Conservation (phyloP, 805 yeast genomes). For the Suhomyces faveliae region DNA sequence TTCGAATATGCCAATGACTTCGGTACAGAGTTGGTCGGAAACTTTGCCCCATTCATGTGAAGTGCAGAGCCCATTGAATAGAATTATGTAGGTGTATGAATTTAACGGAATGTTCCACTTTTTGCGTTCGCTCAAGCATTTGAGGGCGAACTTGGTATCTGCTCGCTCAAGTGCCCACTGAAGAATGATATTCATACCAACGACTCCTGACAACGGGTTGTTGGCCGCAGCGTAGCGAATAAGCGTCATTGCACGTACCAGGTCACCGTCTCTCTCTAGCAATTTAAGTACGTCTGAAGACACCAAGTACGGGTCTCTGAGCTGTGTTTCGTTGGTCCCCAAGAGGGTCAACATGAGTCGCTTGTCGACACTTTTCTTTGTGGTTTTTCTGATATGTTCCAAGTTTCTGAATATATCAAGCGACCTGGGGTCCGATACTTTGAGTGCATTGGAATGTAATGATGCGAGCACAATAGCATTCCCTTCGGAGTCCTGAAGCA, state of each 20-base stretch:
- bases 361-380: conserved; percentile 36
- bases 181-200: conserved; percentile 63
- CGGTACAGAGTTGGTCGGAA: conserved; percentile 16
- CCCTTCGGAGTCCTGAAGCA: conserved; percentile 26
- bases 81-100: conserved; percentile 39
- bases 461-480: conserved; percentile 21
- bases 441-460: conserved; percentile 24
- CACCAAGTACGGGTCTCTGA: conserved; percentile 57
- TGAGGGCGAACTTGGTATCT: conserved; percentile 48
- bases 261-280: conserved; percentile 45
- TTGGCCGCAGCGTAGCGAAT: conserved; percentile 42
- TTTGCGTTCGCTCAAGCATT: conserved; percentile 52
- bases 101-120: conserved; percentile 60
- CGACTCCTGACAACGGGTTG: conserved; percentile 19
- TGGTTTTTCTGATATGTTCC: conserved; percentile 21
- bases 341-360: conserved; percentile 43
- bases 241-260: conserved; percentile 53
- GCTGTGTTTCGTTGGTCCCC: conserved; percentile 57
- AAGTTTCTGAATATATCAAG: conserved; percentile 29
- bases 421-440: conserved; percentile 19
- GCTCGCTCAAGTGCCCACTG: conserved; percentile 46
- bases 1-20: conserved; percentile 23
- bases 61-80: conserved; percentile 37
- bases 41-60: conserved; percentile 34
- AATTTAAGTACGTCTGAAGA: conserved; percentile 53